Evolutionary conservation across 768 basidiomycete genomes (phyloP), one percentile per base, ranked within the genome.

Genomic region (Phylloporus arenicola): DNA sequence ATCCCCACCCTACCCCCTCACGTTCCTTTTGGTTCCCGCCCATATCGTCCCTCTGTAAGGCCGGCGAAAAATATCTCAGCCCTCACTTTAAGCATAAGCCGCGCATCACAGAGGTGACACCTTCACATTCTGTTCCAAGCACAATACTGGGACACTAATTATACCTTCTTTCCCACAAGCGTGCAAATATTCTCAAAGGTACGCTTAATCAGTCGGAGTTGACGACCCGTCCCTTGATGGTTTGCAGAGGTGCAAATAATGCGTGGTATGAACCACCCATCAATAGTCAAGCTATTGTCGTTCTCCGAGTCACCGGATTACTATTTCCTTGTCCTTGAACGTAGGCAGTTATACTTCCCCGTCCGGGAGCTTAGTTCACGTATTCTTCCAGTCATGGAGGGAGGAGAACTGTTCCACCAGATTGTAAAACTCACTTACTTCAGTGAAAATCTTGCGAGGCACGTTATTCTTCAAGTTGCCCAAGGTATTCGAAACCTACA

Each of bases 351-450:
- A 40, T 55, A 30, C 46, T 43, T 6, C 19, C 37, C 19, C 25
- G 17, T 37, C 24, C 9, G 6, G 29, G n/a, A 43, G 40, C 46
- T 47, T 42, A 45, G 47, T 54, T 62, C 22, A 61, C 42, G 14
- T 29, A 38, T 20, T 12, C 47, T 33, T 47, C 42, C 54, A 95
- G 91, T 98, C 41, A 89, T 97, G 92, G 89, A 88, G 65, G 96
- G 96, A 51, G 96, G 96, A 53, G 96, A 99, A 68, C 76, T 99
- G 2, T 99, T 99, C 75, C 93, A 97, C 65, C 94, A 96, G 67
- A 97, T 97, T 64, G 96, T 99, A 70, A 98, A 96, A 67, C 80
- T 98, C 54, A 99, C 96, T 3, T 99, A 98, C 70, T 99, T 99
- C 68, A 92, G 88, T 68, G 96, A 99, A 70, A 90, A 88, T 50